These are phyloP conservation scores for Bonnemaisonia californica DNA, from an alignment of 31 red algal genomes.

Conservation along the genomic window DNA sequence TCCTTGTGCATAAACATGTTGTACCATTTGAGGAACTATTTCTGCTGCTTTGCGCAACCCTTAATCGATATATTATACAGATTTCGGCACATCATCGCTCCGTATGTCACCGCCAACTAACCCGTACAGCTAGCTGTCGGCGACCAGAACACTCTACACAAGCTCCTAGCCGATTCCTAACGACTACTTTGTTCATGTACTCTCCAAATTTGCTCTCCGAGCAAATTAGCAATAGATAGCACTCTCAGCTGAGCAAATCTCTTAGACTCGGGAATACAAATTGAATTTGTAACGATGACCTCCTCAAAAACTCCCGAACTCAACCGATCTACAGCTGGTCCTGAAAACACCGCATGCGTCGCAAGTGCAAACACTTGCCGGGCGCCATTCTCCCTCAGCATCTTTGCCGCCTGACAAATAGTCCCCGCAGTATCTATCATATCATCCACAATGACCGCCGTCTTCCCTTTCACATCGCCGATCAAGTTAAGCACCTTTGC, in stretches of 20 bases:
- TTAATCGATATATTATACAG: too few relatives aligned
- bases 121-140: too few relatives aligned
- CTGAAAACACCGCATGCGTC: slow-evolving; percentile 97
- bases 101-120: too few relatives aligned
- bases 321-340: slow-evolving; percentile 91
- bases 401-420: slow-evolving; percentile 87
- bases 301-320: slow-evolving; percentile 97
- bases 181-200: slow-evolving; percentile 95
- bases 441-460: slow-evolving; percentile 96
- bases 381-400: slow-evolving; percentile 84
- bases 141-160: too few relatives aligned
- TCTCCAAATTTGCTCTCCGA: slow-evolving; percentile 95
- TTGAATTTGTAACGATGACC: slow-evolving; percentile 97
- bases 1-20: too few relatives aligned
- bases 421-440: slow-evolving; percentile 99
- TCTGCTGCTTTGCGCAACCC: too few relatives aligned
- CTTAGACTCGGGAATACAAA: slow-evolving; percentile 82
- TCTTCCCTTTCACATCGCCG: slow-evolving; percentile 91
- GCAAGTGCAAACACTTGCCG: slow-evolving; percentile 89
- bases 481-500: slow-evolving; percentile 94
- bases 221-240: slow-evolving; percentile 82
- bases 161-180: too few relatives aligned
- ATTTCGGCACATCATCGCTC: too few relatives aligned
- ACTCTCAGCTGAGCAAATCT: slow-evolving; percentile 89
- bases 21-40: too few relatives aligned